These are phyloP conservation scores for Suillus sp. DNA, from an alignment of 768 basidiomycete species.

Conservation along the genomic window DNA sequence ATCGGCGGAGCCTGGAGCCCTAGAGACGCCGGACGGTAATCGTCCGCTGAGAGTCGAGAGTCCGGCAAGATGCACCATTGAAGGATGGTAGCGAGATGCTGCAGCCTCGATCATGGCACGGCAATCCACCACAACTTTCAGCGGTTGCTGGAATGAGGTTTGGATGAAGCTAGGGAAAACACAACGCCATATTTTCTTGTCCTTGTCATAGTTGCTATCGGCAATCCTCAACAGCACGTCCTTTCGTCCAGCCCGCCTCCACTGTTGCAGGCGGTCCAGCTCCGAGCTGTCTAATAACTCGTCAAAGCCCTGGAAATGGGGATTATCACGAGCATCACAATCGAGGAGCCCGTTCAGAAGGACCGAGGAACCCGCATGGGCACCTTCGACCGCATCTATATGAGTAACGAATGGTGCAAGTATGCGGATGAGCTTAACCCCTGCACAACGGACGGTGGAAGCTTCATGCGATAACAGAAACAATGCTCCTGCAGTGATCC, in stretches of 20 bases:
- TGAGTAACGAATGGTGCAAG: constrained; percentile 52
- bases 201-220: constrained; percentile 67
- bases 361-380: constrained; percentile 34
- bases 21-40: constrained; percentile 35
- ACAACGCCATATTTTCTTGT: constrained; percentile 74
- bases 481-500: constrained; percentile 71
- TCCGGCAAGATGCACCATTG: constrained; percentile 74
- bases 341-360: constrained; percentile 57
- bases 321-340: constrained; percentile 45
- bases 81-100: constrained; percentile 67
- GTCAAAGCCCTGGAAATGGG: constrained; percentile 61
- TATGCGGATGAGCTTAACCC: constrained; percentile 64
- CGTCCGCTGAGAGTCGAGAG: constrained; percentile 57
- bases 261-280: constrained; percentile 62
- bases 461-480: constrained; percentile 70
- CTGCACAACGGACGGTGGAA: constrained; percentile 53
- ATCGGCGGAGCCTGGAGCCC: constrained; percentile 43
- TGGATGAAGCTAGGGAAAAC: constrained; percentile 69
- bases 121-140: constrained; percentile 49
- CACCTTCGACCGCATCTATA: constrained; percentile 38
- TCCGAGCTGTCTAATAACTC: constrained; percentile 67
- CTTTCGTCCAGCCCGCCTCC: constrained; percentile 56
- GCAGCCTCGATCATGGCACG: constrained; percentile 71
- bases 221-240: constrained; percentile 69
- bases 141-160: constrained; percentile 50